Evolutionary conservation across 768 basidiomycete species (phyloP).

Genomic region (Ramaria sp.): DNA sequence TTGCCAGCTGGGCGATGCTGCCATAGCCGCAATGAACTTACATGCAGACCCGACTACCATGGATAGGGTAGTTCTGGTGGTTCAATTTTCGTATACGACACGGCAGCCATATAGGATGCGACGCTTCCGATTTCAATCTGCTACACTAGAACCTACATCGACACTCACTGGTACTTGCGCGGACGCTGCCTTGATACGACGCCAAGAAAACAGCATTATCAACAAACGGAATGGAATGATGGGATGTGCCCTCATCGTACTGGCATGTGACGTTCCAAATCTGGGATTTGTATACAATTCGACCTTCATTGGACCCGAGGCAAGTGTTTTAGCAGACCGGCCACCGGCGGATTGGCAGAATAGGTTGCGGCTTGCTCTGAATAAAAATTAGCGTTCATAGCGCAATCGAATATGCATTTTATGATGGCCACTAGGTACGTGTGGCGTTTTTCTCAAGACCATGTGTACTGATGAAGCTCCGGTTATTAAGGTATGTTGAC

Average conservation of each 20-base stretch:
- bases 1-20: conserved; percentile 6
- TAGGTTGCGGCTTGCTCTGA: not conserved
- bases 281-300: conserved; percentile 2
- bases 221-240: conserved; percentile 1
- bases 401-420: not conserved
- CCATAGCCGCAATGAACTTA: conserved; percentile 3
- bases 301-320: conserved; percentile 4
- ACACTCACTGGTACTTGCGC: not conserved
- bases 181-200: not conserved
- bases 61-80: not conserved
- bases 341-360: not conserved
- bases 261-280: conserved; percentile 3
- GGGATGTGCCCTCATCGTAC: conserved; percentile 7
- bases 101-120: not conserved
- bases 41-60: not conserved
- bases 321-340: not conserved
- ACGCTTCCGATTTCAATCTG: not conserved
- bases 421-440: not conserved
- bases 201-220: not conserved
- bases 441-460: not conserved
- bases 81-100: not conserved
- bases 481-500: too few relatives aligned
- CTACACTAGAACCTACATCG: not conserved
- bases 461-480: not conserved
- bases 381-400: not conserved